These are phyloP conservation scores for Phytopythium mirpurense DNA, from an alignment of 352 stramenopile genomes.

Conservation along the genomic window DNA sequence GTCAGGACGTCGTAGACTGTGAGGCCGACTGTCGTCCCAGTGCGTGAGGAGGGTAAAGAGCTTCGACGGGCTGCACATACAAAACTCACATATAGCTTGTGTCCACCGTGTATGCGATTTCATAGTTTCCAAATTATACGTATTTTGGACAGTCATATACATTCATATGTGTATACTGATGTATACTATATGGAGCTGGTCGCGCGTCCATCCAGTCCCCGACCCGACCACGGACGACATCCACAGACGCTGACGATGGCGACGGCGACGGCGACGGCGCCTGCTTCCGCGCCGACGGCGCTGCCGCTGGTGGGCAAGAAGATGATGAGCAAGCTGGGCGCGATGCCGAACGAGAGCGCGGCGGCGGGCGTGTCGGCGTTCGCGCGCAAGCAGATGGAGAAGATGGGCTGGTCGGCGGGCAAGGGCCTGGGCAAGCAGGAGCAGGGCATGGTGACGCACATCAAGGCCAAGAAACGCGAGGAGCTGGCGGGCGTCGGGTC, in stretches of 20 bases:
- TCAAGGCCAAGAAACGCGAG: constrained; percentile 92
- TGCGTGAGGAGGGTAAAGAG: too few species aligned
- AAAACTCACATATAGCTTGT: too few species aligned
- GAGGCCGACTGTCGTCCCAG: constrained; percentile 28
- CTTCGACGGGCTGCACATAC: too few species aligned
- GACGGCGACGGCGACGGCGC: neutral
- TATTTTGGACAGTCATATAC: too few species aligned
- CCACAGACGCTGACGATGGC: neutral
- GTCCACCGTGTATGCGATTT: too few species aligned
- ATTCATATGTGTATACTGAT: too few species aligned
- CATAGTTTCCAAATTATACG: neutral
- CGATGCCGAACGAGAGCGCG: constrained; percentile 77
- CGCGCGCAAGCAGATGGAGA: constrained; percentile 86
- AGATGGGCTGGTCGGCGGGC: constrained; percentile 95
- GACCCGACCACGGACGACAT: neutral
- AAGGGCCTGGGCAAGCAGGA: constrained; percentile 95
- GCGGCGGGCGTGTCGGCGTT: constrained; percentile 69
- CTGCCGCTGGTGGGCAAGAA: constrained; percentile 84
- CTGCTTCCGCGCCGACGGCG: constrained; percentile 7
- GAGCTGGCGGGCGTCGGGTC: constrained; percentile 91
- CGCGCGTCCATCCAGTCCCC: neutral
- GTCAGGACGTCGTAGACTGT: constrained; percentile 36
- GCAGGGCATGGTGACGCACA: constrained; percentile 90
- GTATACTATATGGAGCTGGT: neutral
- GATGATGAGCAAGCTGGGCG: constrained; percentile 64